phyloP scores from a whole-genome alignment of 805 yeast genomes.

The Ogataea glucozyma region DNA sequence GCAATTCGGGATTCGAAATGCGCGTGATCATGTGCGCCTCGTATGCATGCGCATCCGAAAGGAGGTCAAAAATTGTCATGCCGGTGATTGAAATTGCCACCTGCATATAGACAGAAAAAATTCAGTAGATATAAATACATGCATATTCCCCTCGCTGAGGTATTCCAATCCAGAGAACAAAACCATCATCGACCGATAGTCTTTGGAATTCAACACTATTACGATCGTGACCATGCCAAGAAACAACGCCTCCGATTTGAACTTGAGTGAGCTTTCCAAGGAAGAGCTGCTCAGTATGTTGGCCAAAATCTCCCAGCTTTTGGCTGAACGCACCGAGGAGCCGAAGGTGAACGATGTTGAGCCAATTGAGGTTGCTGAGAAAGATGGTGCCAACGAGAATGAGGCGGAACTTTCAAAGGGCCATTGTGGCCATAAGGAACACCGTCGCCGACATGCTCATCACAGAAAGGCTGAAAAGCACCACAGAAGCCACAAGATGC shows the following conservation, averaged over 20 bases:
- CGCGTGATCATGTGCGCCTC: background rate
- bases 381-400: background rate
- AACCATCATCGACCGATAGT: background rate
- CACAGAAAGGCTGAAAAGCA: background rate
- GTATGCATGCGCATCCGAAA: background rate
- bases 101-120: background rate
- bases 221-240: background rate
- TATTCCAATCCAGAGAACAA: background rate
- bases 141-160: background rate
- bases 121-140: background rate
- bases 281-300: constrained; percentile 6
- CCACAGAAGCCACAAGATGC: constrained; percentile 1
- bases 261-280: constrained; percentile 6
- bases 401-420: background rate
- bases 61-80: background rate
- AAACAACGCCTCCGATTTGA: background rate
- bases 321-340: constrained; percentile 6
- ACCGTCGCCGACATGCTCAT: constrained; percentile 2
- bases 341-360: background rate
- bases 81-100: constrained; percentile 4
- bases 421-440: background rate
- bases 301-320: constrained; percentile 1
- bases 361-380: background rate
- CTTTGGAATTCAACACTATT: background rate
- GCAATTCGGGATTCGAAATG: constrained; percentile 6